Conservation (phyloP, 306 rosid genomes). For the Corylus heterophylla region DNA sequence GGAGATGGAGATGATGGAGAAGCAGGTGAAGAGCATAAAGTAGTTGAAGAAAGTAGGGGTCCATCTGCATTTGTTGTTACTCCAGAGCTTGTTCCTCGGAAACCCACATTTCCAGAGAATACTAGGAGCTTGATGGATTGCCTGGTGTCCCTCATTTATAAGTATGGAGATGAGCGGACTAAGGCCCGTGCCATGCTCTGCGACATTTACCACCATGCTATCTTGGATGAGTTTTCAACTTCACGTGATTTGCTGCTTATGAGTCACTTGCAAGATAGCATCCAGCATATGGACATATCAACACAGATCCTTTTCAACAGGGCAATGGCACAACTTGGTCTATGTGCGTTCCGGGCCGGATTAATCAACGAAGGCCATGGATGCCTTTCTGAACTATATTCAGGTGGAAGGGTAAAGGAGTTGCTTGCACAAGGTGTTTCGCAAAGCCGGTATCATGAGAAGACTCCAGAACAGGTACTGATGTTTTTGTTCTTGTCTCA, state of each 20-base stretch:
- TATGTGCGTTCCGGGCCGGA: slow-evolving; percentile 86
- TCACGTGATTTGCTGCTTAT: slow-evolving; percentile 90
- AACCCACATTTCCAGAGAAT: slow-evolving; percentile 79
- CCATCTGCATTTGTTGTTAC: slow-evolving; percentile 79
- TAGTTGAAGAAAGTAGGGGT: slow-evolving; percentile 60
- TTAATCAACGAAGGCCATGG: slow-evolving; percentile 79
- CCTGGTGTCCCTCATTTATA: slow-evolving; percentile 76
- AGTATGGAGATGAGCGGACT: slow-evolving; percentile 87
- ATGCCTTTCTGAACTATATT: slow-evolving; percentile 87
- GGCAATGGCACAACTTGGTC: slow-evolving; percentile 94
- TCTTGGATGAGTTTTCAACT: slow-evolving; percentile 73
- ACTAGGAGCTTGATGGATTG: slow-evolving; percentile 81
- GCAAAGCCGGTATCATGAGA: slow-evolving; percentile 92
- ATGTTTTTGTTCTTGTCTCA: neutral
- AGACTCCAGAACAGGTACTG: slow-evolving; percentile 96
- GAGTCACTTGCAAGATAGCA: slow-evolving; percentile 93
- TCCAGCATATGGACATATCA: slow-evolving; percentile 91
- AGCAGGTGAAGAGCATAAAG: slow-evolving; percentile 50
- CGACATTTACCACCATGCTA: slow-evolving; percentile 95
- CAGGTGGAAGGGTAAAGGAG: slow-evolving; percentile 99
- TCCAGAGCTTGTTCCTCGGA: slow-evolving; percentile 80
- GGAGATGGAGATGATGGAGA: slow-evolving; percentile 51
- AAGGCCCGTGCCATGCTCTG: slow-evolving; percentile 98
- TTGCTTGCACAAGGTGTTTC: slow-evolving; percentile 96
- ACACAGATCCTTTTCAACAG: slow-evolving; percentile 94